Conservation (phyloP, 2,329 filamentous ascomycete genomes). For the Trichophyton mentagrophytes region DNA sequence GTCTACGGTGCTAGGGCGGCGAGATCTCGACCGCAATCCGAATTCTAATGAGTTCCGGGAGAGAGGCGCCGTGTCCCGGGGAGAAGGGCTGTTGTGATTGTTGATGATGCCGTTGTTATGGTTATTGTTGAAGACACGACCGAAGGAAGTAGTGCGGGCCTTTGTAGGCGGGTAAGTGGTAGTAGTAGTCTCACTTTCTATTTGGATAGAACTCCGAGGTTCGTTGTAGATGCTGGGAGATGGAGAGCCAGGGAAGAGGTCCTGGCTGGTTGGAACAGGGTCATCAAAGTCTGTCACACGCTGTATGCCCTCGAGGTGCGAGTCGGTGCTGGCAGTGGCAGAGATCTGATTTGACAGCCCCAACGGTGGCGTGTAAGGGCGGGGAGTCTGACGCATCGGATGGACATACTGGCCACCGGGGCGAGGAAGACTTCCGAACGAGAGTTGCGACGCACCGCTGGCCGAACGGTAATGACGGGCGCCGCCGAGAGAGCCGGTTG, state of each 20-base stretch:
- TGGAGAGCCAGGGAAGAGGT: slow-evolving; percentile 26
- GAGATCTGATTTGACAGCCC: slow-evolving; percentile 40
- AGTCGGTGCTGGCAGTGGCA: slow-evolving; percentile 32
- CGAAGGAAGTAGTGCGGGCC: slow-evolving; percentile 35
- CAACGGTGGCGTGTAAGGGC: slow-evolving; percentile 42
- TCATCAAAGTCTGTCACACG: slow-evolving; percentile 2
- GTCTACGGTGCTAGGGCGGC: slow-evolving; percentile 34
- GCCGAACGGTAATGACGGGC: slow-evolving; percentile 39
- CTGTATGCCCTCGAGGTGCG: slow-evolving; percentile 10
- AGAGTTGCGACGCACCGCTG: slow-evolving; percentile 44
- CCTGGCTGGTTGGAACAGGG: slow-evolving; percentile 15
- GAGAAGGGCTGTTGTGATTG: slow-evolving; percentile 30
- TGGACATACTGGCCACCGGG: slow-evolving; percentile 42
- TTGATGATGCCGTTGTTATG: slow-evolving; percentile 19
- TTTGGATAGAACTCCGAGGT: slow-evolving; percentile 26
- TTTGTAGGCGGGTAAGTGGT: slow-evolving; percentile 32
- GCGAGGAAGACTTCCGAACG: slow-evolving; percentile 30
- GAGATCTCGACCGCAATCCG: slow-evolving; percentile 39
- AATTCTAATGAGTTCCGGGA: slow-evolving; percentile 46
- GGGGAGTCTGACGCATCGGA: slow-evolving; percentile 43
- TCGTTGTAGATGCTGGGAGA: slow-evolving; percentile 11
- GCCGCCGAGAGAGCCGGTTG: slow-evolving; percentile 28
- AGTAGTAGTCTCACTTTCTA: slow-evolving; percentile 32
- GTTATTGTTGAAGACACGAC: slow-evolving; percentile 37
- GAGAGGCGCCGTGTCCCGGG: slow-evolving; percentile 39